Evolutionary conservation across 257 asterid genomes (phyloP).

Genomic region (Anisodus acutangulus): DNA sequence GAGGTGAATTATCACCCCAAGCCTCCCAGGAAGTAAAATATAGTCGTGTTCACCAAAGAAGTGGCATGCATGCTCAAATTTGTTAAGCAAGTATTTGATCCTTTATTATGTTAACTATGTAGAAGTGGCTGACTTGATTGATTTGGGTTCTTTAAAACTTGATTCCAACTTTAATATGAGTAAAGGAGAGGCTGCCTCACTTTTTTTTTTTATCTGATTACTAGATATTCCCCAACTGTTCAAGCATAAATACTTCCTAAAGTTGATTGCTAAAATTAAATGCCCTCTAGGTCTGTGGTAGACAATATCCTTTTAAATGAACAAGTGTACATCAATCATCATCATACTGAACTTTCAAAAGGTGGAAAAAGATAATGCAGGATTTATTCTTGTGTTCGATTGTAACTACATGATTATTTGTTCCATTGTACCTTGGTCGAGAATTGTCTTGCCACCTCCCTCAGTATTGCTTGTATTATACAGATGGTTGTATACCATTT

Average conservation of each 20-base stretch:
- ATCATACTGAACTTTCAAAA: background rate
- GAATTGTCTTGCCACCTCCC: slow-evolving; percentile 16
- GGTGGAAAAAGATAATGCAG: background rate
- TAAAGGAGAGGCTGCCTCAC: background rate
- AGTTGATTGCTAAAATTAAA: background rate
- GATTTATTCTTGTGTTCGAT: slow-evolving; percentile 3
- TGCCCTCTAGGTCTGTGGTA: background rate
- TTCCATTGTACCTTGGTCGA: background rate
- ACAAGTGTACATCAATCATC: background rate
- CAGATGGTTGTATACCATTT: slow-evolving; percentile 2
- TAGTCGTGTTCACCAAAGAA: background rate
- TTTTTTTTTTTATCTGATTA: background rate
- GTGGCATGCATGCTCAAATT: background rate
- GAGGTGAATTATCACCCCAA: background rate
- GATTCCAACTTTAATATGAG: background rate
- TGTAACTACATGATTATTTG: background rate
- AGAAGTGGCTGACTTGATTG: background rate
- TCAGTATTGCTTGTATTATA: background rate
- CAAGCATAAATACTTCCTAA: background rate
- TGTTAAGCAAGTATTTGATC: background rate
- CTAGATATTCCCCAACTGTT: background rate
- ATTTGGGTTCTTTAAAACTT: slow-evolving; percentile 9
- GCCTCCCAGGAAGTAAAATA: no score
- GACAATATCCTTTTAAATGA: slow-evolving; percentile 22
- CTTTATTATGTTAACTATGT: background rate